Base-by-base conservation (phyloP, 805 yeast species). In the Teunomyces atbi region DNA sequence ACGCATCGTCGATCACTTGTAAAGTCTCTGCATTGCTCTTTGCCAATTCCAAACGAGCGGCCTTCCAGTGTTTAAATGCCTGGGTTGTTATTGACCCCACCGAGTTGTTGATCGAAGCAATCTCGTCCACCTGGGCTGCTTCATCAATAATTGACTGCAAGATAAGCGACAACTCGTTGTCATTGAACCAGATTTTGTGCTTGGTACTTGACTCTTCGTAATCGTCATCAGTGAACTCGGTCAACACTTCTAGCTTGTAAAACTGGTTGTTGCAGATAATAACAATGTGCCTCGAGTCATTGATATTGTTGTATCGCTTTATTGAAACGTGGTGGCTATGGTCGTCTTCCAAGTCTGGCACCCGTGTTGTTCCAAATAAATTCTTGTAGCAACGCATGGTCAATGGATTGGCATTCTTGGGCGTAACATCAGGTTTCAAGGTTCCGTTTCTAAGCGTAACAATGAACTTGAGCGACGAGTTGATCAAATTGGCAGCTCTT, bases 311-410 rank as follows among this genome's bases (percentile, higher is more conserved):
- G 43, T 61, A 59, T 41, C 62, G 65, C 51, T 68, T 66, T 45
- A 77, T 64, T 4, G 73, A 58, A 15, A 78, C 68, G 34, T 73
- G 74, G 32, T 56, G 59, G 41, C 48, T 48, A 16, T 52, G 47
- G 29, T 62, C 63, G 1, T 37, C 53, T 8, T 36, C 42, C 13
- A 45, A 32, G 27, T 59, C 64, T 0, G 78, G 78, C 6, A 69
- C 63, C 47, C 91, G 73, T 0, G 90, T 78, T 5, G 89, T 76
- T 7, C 89, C 90, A 62, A 86, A 86, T 19, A 86, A 62, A 52
- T 82, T 82, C 46, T 67, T 62, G 61, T 84, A 85, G 21, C 90
- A 82, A 27, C 71, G 70, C 92, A 86, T 86, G 6, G 89, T 78
- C 45, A 84, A 65, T 0, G 83, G 81, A 15, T 64, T 69, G 1